Evolutionary conservation across 768 basidiomycete genomes (phyloP).

Genomic region (Russula earlei): DNA sequence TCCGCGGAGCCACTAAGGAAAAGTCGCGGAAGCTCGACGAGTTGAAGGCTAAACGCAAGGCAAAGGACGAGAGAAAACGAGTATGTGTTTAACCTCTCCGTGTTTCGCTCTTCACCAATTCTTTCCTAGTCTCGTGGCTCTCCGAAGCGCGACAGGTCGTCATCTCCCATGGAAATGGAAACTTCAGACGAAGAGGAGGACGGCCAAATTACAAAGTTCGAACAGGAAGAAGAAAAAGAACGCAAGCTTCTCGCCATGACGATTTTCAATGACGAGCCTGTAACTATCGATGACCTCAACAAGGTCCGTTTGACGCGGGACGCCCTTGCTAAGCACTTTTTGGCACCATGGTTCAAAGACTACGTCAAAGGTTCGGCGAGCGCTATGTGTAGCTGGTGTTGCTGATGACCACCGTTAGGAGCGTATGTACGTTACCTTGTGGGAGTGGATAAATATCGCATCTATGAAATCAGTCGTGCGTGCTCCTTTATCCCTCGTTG

Average conservation of each 20-base stretch:
- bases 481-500: constrained; percentile 16
- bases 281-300: constrained; percentile 49
- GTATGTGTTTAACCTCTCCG: constrained; percentile 34
- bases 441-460: constrained; percentile 64
- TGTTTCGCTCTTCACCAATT: constrained; percentile 13
- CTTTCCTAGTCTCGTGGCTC: constrained; percentile 33
- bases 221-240: constrained; percentile 65
- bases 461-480: constrained; percentile 74
- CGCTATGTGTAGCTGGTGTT: not conserved
- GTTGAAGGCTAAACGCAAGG: constrained; percentile 76
- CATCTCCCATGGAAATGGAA: constrained; percentile 81
- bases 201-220: constrained; percentile 63
- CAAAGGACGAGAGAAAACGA: constrained; percentile 80
- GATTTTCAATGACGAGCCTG: constrained; percentile 36
- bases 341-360: constrained; percentile 80
- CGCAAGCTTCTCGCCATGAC: constrained; percentile 40
- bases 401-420: constrained; percentile 34
- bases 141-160: constrained; percentile 61
- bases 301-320: constrained; percentile 58
- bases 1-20: constrained; percentile 68
- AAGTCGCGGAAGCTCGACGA: constrained; percentile 74
- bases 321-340: constrained; percentile 57
- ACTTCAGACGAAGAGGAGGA: constrained; percentile 76
- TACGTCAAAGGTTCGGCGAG: constrained; percentile 56
- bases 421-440: constrained; percentile 83